Conservation (phyloP, 164 flowering plant species). For the Stephania japonica region DNA sequence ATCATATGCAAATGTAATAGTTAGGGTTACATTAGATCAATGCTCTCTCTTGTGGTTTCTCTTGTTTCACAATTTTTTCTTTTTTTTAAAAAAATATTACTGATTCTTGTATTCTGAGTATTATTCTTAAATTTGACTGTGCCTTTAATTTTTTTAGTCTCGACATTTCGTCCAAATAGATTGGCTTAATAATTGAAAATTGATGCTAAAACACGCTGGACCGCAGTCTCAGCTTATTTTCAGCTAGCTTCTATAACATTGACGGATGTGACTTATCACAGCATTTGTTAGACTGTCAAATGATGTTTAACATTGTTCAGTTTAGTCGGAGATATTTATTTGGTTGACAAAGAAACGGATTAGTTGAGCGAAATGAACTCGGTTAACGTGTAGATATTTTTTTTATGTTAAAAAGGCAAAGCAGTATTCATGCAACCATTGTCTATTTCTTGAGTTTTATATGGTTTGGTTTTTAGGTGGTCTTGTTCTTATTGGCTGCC, state of each 20-base stretch:
- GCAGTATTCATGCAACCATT: too few species aligned
- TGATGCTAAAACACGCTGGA: not conserved
- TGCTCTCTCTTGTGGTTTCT: not conserved
- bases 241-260: not conserved
- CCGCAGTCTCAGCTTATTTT: not conserved
- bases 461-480: too few species aligned
- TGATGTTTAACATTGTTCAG: not conserved
- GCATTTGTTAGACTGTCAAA: not conserved
- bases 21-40: too few species aligned
- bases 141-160: not conserved
- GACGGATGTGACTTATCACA: not conserved
- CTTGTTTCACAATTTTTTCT: not conserved
- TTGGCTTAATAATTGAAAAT: not conserved
- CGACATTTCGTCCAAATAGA: not conserved
- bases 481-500: not conserved
- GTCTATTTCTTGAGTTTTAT: too few species aligned
- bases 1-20: too few species aligned
- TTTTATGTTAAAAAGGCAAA: not conserved
- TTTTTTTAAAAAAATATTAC: too few species aligned
- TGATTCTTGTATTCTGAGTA: not conserved
- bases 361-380: not conserved
- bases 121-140: not conserved
- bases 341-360: not conserved
- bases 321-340: not conserved
- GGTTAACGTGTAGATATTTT: too few species aligned